phyloP scores from a whole-genome alignment of 441 rosid genomes.

The Sinapis alba region DNA sequence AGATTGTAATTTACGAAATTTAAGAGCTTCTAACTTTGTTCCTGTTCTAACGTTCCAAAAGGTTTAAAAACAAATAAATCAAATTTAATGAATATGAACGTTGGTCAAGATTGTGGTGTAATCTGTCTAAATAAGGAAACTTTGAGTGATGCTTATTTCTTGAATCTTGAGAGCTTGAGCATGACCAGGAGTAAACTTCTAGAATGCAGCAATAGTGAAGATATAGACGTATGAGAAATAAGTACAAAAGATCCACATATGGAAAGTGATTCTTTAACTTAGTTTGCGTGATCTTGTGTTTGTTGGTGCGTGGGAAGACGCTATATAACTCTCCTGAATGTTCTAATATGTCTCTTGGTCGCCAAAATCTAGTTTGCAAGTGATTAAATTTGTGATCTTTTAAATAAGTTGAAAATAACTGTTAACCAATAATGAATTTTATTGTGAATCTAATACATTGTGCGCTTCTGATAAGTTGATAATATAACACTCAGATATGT shows the following conservation, averaged over 20 bases:
- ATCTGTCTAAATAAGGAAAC: no score
- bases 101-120: no score
- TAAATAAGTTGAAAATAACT: not conserved
- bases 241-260: no score
- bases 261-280: not conserved
- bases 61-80: no score
- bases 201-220: not conserved
- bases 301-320: not conserved
- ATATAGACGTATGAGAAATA: not conserved
- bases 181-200: not conserved
- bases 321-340: not conserved
- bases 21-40: no score
- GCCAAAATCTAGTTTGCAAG: not conserved
- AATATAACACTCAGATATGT: not conserved
- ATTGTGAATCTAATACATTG: no score
- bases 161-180: not conserved
- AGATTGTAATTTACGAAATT: no score
- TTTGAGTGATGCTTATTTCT: no score
- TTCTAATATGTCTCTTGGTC: not conserved
- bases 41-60: no score
- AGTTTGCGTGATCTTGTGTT: not conserved
- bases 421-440: no score
- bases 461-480: not conserved
- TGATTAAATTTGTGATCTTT: not conserved
- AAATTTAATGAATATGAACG: no score